These are phyloP conservation scores for Fraxinus americana DNA, from an alignment of 257 asterid genomes.

Conservation along the genomic window DNA sequence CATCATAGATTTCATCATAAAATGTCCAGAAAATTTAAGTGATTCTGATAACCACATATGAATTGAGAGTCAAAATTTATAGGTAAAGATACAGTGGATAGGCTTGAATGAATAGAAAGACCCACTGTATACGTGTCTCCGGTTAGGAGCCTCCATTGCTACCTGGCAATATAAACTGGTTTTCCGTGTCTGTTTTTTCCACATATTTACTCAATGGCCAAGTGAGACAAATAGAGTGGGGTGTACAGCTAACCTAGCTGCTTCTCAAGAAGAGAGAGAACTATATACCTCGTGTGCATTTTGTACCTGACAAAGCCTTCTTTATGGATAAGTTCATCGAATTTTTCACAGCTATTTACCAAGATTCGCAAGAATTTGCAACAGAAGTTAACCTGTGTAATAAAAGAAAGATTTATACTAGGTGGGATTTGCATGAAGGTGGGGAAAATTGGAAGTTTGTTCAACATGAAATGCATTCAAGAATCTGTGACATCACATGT, in stretches of 20 bases:
- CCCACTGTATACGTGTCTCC: slow-evolving; percentile 48
- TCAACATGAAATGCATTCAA: slow-evolving; percentile 32
- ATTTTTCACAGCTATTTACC: not conserved
- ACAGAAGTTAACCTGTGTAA: slow-evolving; percentile 9
- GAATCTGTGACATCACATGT: slow-evolving; percentile 20
- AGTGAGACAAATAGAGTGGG: slow-evolving; percentile 30
- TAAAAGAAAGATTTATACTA: slow-evolving; percentile 24
- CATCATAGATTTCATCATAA: slow-evolving; percentile 25
- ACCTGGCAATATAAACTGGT: slow-evolving; percentile 48
- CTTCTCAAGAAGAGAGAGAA: not conserved
- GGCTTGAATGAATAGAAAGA: not conserved
- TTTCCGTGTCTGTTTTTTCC: slow-evolving; percentile 16
- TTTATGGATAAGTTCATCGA: slow-evolving; percentile 19
- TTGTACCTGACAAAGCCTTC: slow-evolving; percentile 3
- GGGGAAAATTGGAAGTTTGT: slow-evolving; percentile 7
- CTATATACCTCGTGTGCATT: slow-evolving; percentile 14
- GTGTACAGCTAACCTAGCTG: slow-evolving; percentile 16
- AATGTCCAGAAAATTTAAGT: not conserved
- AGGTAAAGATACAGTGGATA: not conserved
- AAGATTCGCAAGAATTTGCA: slow-evolving; percentile 26
- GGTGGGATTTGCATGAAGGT: slow-evolving; percentile 27
- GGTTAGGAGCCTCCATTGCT: slow-evolving; percentile 35
- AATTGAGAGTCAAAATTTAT: slow-evolving; percentile 29
- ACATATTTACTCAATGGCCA: slow-evolving; percentile 17
- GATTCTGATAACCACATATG: not conserved